Evolutionary conservation across 1,139 yeast species (phyloP).

Genomic region (Meyerozyma elateridarum): DNA sequence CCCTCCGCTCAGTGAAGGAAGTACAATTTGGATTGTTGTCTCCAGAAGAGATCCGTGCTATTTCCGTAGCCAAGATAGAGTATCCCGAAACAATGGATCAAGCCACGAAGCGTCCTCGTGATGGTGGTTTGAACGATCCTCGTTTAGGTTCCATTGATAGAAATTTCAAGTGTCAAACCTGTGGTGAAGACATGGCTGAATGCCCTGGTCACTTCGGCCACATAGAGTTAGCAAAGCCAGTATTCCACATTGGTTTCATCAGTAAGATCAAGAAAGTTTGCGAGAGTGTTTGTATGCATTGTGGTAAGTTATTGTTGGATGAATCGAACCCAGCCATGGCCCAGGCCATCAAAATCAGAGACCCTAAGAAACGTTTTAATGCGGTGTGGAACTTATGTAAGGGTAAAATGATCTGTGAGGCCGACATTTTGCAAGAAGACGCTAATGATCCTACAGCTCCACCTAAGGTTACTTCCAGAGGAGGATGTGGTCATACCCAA

Average conservation of each 20-base stretch:
- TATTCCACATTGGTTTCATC: conserved; percentile 93
- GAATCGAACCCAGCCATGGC: conserved; percentile 84
- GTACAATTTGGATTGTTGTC: conserved; percentile 97
- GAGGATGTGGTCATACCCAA: conserved; percentile 98
- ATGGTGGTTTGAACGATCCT: conserved; percentile 96
- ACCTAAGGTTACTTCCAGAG: conserved; percentile 55
- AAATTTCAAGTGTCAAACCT: conserved; percentile 95
- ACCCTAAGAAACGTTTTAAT: conserved; percentile 91
- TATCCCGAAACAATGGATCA: conserved; percentile 99
- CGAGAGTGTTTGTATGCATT: conserved; percentile 97
- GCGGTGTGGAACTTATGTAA: conserved; percentile 95
- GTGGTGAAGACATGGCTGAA: conserved; percentile 98
- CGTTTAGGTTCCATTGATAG: conserved; percentile 96
- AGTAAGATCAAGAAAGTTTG: conserved; percentile 91
- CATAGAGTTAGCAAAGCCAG: conserved; percentile 96
- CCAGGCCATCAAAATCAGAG: conserved; percentile 83
- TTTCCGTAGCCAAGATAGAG: conserved; percentile 94
- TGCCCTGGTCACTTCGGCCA: conserved; percentile 99
- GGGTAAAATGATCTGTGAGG: conserved; percentile 92
- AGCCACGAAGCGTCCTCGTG: conserved; percentile 88
- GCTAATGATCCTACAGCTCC: conserved; percentile 25
- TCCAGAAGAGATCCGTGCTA: conserved; percentile 96
- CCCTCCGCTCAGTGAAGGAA: conserved; percentile 92
- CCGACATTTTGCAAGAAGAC: conserved; percentile 69
- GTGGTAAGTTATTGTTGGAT: conserved; percentile 89